phyloP scores from a whole-genome alignment of 345 rosid genomes.

The Dovyalis caffra region DNA sequence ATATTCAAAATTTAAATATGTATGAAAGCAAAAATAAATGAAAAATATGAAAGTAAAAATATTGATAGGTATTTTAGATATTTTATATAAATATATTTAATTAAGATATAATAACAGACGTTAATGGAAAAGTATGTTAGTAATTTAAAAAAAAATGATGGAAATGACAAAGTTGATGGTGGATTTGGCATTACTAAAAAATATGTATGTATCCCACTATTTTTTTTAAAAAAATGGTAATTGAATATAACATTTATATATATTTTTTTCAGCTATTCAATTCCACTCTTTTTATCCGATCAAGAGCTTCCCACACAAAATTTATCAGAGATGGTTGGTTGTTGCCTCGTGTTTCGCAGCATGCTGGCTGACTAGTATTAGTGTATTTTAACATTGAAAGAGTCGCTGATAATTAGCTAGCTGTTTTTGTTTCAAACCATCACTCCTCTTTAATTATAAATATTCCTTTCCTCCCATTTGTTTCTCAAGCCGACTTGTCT shows the following conservation, averaged over 20 bases:
- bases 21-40: too few relatives aligned
- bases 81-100: too few relatives aligned
- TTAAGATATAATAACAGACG: too few relatives aligned
- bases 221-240: neutral
- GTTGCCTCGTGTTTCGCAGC: conserved; percentile 32
- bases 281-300: conserved; percentile 15
- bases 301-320: conserved; percentile 7
- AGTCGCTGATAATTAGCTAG: neutral
- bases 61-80: too few relatives aligned
- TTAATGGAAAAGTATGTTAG: too few relatives aligned
- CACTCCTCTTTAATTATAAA: neutral
- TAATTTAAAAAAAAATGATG: too few relatives aligned
- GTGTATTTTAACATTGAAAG: too few relatives aligned
- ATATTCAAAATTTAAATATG: too few relatives aligned
- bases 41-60: too few relatives aligned
- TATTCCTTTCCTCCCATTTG: neutral
- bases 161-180: too few relatives aligned
- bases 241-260: too few relatives aligned
- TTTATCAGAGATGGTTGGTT: conserved; percentile 20
- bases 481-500: neutral
- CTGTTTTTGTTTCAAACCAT: neutral
- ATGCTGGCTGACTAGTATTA: neutral
- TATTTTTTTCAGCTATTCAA: neutral
- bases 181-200: too few relatives aligned
- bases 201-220: neutral